Conservation (phyloP, 2,329 filamentous ascomycete species). For the Ophiostoma perfectum region DNA sequence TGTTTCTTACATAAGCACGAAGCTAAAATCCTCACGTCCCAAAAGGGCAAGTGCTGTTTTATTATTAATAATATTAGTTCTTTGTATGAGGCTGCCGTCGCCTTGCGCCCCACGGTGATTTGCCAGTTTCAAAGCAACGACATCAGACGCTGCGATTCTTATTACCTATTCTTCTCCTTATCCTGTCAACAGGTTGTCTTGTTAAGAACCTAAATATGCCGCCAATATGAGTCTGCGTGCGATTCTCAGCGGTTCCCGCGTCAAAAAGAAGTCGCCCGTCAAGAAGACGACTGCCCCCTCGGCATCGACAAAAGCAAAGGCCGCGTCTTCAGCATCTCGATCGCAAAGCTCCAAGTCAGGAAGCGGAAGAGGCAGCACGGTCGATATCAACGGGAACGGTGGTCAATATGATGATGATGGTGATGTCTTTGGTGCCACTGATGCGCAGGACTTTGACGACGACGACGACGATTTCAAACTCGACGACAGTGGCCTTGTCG, state of each 20-base stretch:
- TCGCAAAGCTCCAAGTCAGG: constrained; percentile 21
- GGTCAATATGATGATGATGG: constrained; percentile 22
- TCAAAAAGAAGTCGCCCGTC: constrained; percentile 23
- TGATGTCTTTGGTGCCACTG: constrained; percentile 23
- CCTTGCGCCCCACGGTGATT: not conserved
- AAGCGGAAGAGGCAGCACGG: not conserved
- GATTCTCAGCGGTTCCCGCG: constrained; percentile 27
- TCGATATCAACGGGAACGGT: not conserved
- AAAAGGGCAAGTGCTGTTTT: not conserved
- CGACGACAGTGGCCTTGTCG: constrained; percentile 54
- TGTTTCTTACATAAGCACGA: not conserved
- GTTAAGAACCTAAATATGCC: not conserved
- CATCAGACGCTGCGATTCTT: not conserved
- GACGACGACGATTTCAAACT: constrained; percentile 41
- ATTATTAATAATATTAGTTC: not conserved
- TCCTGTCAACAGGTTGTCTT: not conserved
- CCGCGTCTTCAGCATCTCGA: not conserved
- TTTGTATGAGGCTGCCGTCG: constrained; percentile 2
- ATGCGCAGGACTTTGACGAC: constrained; percentile 30
- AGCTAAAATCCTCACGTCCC: not conserved
- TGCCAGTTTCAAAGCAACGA: not conserved
- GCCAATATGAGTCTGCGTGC: constrained; percentile 27
- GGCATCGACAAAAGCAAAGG: not conserved
- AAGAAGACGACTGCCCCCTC: constrained; percentile 5
- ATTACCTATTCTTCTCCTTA: not conserved